A percentile compares a stretch with the other conserved stretches of the same genome.
Evolutionary conservation across 805 yeast species (phyloP).

Genomic region (Jamesozyma spencerorum): DNA sequence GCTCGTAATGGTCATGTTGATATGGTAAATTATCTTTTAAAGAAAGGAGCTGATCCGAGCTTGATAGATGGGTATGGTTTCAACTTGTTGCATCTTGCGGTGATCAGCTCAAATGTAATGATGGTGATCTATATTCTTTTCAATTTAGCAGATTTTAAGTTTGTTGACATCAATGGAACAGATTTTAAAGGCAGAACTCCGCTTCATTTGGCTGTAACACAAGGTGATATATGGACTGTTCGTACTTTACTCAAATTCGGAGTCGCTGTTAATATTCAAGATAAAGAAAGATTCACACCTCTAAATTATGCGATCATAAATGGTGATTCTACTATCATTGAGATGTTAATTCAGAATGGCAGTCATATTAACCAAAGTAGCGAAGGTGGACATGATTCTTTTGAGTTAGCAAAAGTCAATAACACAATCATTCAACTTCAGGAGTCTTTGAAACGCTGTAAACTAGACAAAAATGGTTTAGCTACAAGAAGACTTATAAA

Average conservation of each 20-base stretch:
- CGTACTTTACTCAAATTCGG: conserved; percentile 60
- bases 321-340: conserved; percentile 50
- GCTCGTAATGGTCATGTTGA: conserved; percentile 75
- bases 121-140: conserved; percentile 59
- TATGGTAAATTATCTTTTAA: conserved; percentile 58
- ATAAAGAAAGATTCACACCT: conserved; percentile 61
- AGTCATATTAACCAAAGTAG: conserved; percentile 44
- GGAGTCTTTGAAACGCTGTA: conserved; percentile 11
- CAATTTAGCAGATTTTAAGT: conserved; percentile 8
- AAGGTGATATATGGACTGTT: conserved; percentile 72
- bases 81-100: conserved; percentile 73
- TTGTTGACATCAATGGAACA: conserved; percentile 45
- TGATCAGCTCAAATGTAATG: conserved; percentile 83
- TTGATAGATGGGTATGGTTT: conserved; percentile 60
- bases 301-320: conserved; percentile 77
- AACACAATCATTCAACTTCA: conserved; percentile 32
- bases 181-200: conserved; percentile 70
- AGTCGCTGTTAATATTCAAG: conserved; percentile 52
- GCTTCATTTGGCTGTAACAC: conserved; percentile 90
- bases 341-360: conserved; percentile 49
- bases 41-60: conserved; percentile 53
- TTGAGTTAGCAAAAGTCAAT: conserved; percentile 67
- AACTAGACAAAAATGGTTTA: not conserved
- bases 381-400: conserved; percentile 50
- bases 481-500: not conserved